A percentile compares a stretch with the other conserved stretches of the same genome.
Evolutionary conservation across 2,329 filamentous ascomycete species (phyloP).

Genomic region (Monilinia polystroma): DNA sequence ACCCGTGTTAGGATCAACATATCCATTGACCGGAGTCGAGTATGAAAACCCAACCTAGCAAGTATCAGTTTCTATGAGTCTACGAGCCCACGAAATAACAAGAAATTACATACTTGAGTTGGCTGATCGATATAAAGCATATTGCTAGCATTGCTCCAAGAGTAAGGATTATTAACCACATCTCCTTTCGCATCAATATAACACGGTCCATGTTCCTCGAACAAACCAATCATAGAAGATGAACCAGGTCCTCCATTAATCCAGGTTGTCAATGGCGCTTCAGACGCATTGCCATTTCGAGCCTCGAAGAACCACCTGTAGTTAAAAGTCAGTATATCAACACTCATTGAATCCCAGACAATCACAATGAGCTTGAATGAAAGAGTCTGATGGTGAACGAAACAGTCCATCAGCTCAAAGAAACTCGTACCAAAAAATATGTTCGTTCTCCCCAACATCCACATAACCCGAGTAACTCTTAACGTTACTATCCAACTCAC

Average conservation of each 20-base stretch:
- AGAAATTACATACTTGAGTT: slow-evolving; percentile 29
- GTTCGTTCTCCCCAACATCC: slow-evolving; percentile 44
- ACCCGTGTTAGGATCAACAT: slow-evolving; percentile 21
- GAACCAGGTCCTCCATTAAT: slow-evolving; percentile 65
- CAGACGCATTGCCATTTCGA: slow-evolving; percentile 48
- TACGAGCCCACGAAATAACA: not conserved
- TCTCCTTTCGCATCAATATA: slow-evolving; percentile 41
- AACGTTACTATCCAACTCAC: slow-evolving; percentile 46
- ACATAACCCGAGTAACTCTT: slow-evolving; percentile 47
- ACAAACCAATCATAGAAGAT: slow-evolving; percentile 63
- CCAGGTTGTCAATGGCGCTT: slow-evolving; percentile 57
- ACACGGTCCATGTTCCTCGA: slow-evolving; percentile 57
- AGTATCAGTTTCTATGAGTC: not conserved
- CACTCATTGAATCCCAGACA: not conserved
- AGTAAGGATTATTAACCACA: slow-evolving; percentile 50
- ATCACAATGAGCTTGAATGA: too few relatives aligned
- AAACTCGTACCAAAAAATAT: slow-evolving; percentile 42
- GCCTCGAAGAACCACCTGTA: slow-evolving; percentile 47
- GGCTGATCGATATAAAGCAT: slow-evolving; percentile 45
- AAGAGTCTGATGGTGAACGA: not conserved
- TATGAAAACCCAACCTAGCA: slow-evolving; percentile 43
- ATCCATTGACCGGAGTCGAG: slow-evolving; percentile 34
- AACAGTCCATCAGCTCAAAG: slow-evolving; percentile 20
- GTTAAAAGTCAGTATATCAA: too few relatives aligned
- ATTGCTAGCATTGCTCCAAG: slow-evolving; percentile 60